Conservation (phyloP, 176 grass and related monocot species). For the Triticum dicoccoides region DNA sequence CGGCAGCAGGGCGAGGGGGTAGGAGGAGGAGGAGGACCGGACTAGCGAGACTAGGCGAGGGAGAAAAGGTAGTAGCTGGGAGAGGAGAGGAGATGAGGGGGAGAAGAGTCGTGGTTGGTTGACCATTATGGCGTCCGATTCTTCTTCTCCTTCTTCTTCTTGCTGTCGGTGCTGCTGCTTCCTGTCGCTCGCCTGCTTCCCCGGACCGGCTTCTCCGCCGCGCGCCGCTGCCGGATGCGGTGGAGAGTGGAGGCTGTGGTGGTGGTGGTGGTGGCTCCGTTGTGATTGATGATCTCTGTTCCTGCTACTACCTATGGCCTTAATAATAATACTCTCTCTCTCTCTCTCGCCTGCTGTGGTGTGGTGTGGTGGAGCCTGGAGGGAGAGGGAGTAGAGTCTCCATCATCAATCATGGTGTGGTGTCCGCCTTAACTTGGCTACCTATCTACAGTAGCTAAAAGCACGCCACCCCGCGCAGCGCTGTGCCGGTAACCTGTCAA, state of each 20-base stretch:
- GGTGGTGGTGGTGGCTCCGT: conserved; percentile 1
- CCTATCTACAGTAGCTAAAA: no score
- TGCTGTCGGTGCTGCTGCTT: neutral
- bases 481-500: neutral
- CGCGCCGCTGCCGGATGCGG: neutral
- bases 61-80: neutral
- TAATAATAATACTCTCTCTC: neutral
- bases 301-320: conserved; percentile 3
- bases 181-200: neutral
- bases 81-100: neutral
- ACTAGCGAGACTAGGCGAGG: conserved; percentile 21
- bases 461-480: no score
- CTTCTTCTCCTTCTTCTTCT: neutral
- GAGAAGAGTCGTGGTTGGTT: conserved; percentile 23
- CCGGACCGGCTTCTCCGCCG: neutral
- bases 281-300: neutral
- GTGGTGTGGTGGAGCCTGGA: neutral
- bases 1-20: neutral
- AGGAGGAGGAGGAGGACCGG: conserved; percentile 5
- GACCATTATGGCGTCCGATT: conserved; percentile 48
- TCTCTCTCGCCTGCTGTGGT: no score
- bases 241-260: neutral
- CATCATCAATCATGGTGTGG: neutral
- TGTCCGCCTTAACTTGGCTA: neutral
- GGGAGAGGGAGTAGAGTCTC: neutral